Percentiles rank a stretch among this genome's conserved stretches.
These are phyloP conservation scores for Mangifera indica DNA, from an alignment of 345 rosid species.

Conservation along the genomic window DNA sequence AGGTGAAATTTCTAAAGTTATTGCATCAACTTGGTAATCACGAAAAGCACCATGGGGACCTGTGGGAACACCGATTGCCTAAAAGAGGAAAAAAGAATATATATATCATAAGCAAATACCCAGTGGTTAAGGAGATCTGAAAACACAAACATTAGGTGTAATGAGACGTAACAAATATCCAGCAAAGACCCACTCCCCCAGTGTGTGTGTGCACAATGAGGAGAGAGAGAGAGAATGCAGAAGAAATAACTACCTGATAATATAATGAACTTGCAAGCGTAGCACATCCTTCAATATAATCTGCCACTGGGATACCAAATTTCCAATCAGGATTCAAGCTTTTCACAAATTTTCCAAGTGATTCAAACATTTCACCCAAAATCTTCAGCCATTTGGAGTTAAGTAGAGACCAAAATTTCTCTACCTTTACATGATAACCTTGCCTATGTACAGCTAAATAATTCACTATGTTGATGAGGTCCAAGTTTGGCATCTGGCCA, in stretches of 20 bases:
- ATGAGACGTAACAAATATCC: neutral
- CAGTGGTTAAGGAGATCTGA: neutral
- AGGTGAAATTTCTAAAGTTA: conserved; percentile 82
- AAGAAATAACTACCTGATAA: conserved; percentile 54
- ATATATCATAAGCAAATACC: conserved; percentile 12
- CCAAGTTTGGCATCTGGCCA: conserved; percentile 98
- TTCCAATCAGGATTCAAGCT: conserved; percentile 66
- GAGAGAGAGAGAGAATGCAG: neutral
- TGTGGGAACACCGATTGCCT: conserved; percentile 95
- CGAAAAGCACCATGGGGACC: conserved; percentile 98
- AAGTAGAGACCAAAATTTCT: conserved; percentile 61
- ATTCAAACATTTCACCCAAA: conserved; percentile 63
- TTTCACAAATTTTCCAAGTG: conserved; percentile 56
- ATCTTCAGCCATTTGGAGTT: conserved; percentile 51
- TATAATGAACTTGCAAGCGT: conserved; percentile 91
- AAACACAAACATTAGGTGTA: neutral
- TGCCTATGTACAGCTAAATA: conserved; percentile 88
- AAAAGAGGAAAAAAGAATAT: conserved; percentile 18
- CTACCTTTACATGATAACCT: conserved; percentile 72
- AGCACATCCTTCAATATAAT: conserved; percentile 78
- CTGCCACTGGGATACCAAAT: conserved; percentile 72
- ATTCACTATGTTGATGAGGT: conserved; percentile 84
- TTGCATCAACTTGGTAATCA: conserved; percentile 89
- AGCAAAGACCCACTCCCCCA: neutral
- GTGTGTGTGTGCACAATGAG: neutral